phyloP scores from a whole-genome alignment of 148 eudicot species.

The Rhododendron mucronatum region DNA sequence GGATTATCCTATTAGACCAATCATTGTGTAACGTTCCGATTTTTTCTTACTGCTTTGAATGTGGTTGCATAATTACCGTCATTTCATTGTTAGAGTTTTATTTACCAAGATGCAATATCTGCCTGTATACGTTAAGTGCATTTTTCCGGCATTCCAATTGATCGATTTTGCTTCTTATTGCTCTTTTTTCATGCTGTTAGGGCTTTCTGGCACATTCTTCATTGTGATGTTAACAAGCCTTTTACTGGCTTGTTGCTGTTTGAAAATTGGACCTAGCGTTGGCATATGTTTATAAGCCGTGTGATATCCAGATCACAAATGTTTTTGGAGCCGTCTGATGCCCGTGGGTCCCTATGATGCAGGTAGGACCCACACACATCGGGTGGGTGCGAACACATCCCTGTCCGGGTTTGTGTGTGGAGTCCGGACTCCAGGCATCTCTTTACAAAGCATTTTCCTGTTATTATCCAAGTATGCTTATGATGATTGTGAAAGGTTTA shows the following conservation, averaged over 20 bases:
- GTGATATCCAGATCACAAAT: neutral
- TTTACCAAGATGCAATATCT: neutral
- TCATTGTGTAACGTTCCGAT: neutral
- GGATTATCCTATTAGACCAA: neutral
- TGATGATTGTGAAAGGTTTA: neutral
- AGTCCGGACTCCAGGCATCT: neutral
- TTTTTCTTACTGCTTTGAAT: neutral
- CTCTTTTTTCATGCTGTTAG: neutral
- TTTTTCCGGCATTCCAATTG: neutral
- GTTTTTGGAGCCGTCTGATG: neutral
- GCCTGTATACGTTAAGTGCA: neutral
- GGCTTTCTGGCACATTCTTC: neutral
- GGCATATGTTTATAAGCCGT: neutral
- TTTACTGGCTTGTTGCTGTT: constrained; percentile 3
- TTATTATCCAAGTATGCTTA: neutral
- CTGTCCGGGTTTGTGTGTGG: neutral
- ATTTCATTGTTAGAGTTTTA: neutral
- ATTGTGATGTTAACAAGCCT: neutral
- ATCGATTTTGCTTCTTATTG: neutral
- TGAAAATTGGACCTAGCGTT: neutral
- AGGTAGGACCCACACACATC: neutral
- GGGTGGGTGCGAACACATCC: neutral
- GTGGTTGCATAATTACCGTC: neutral
- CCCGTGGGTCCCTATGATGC: neutral
- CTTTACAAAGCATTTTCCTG: neutral